A percentile compares a stretch with the other conserved stretches of the same genome.
Conservation (phyloP, 1,284 basidiomycete species). For the Sanghuangporus baumii region DNA sequence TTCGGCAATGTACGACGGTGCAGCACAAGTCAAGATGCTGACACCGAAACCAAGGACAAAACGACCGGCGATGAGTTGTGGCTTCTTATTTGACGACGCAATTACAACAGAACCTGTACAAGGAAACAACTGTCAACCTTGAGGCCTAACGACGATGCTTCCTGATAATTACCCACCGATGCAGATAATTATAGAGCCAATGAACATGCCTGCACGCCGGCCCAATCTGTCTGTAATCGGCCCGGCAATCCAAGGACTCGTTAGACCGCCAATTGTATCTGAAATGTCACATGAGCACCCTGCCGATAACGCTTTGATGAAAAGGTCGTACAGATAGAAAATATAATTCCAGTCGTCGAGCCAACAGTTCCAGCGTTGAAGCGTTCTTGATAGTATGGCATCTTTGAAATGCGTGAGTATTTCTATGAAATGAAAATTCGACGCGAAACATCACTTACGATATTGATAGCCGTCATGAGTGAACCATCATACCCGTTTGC, state of each 20-base stretch:
- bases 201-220: slow-evolving; percentile 47
- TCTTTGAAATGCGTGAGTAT: slow-evolving; percentile 3
- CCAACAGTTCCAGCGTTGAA: slow-evolving; percentile 25
- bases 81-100: slow-evolving; percentile 35
- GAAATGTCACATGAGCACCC: not conserved
- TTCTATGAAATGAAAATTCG: not conserved
- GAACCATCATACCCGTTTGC: slow-evolving; percentile 26
- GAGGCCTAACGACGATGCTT: not conserved
- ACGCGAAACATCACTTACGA: slow-evolving; percentile 18
- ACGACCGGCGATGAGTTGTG: slow-evolving; percentile 40
- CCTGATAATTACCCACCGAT: slow-evolving; percentile 22
- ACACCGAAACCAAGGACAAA: slow-evolving; percentile 49
- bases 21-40: slow-evolving; percentile 43
- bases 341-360: slow-evolving; percentile 21
- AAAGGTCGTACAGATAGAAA: slow-evolving; percentile 17
- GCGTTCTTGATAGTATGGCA: slow-evolving; percentile 23
- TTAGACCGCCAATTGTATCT: slow-evolving; percentile 18
- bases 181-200: slow-evolving; percentile 38
- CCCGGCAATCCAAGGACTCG: slow-evolving; percentile 23
- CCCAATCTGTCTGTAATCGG: slow-evolving; percentile 36
- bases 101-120: slow-evolving; percentile 33
- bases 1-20: slow-evolving; percentile 41
- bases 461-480: slow-evolving; percentile 27
- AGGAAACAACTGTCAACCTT: not conserved
- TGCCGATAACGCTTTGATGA: not conserved